A percentile compares a stretch with the other conserved stretches of the same genome.
Evolutionary conservation across 106 monocot species (phyloP).

Genomic region (Dioscorea dumetorum): DNA sequence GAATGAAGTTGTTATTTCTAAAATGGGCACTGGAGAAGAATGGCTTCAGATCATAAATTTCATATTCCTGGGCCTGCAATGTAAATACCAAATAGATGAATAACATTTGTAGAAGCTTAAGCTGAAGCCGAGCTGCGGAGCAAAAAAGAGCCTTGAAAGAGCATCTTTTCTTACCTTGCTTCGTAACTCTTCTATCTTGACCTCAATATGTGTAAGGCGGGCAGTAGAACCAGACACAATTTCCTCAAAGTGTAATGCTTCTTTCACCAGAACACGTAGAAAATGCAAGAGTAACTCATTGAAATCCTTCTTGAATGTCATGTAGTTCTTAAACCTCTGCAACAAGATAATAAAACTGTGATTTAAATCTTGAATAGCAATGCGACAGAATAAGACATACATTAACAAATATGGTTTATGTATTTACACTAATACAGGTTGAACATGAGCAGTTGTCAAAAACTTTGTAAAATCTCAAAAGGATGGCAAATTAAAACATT

Average conservation of each 20-base stretch:
- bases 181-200: constrained; percentile 78
- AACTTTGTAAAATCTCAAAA: too few species aligned
- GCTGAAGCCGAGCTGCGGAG: not conserved
- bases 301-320: constrained; percentile 95
- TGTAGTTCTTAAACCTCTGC: constrained; percentile 90
- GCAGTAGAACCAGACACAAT: constrained; percentile 51
- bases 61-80: constrained; percentile 85
- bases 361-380: too few species aligned
- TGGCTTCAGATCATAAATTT: constrained; percentile 79
- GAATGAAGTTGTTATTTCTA: constrained; percentile 53
- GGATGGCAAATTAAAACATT: too few species aligned
- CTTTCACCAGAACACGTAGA: constrained; percentile 72
- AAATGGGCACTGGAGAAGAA: constrained; percentile 77
- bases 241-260: constrained; percentile 76
- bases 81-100: not conserved
- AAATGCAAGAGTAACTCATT: constrained; percentile 82
- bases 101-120: constrained; percentile 1
- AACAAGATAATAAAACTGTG: not conserved
- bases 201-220: constrained; percentile 57
- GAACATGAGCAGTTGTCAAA: too few species aligned
- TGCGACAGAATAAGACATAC: too few species aligned
- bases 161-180: constrained; percentile 50
- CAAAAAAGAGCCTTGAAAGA: not conserved
- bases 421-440: too few species aligned
- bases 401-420: too few species aligned